A percentile compares a stretch with the other conserved stretches of the same genome.
These are phyloP conservation scores for Ottelia alismoides DNA, from an alignment of 106 monocot species.

Conservation along the genomic window DNA sequence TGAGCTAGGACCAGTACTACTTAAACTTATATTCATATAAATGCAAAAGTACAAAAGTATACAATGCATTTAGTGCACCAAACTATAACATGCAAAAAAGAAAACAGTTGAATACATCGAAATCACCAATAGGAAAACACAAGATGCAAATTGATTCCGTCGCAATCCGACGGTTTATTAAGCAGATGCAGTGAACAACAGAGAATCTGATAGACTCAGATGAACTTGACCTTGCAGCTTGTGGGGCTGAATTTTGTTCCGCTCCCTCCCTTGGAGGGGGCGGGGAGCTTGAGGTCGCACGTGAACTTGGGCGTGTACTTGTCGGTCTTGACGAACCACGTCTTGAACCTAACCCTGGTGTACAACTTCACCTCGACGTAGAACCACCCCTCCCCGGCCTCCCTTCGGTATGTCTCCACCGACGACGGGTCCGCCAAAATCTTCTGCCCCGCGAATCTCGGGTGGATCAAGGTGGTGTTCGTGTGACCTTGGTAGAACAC, in stretches of 20 bases:
- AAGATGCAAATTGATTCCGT: too few species aligned
- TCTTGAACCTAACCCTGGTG: constrained; percentile 10
- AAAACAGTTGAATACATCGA: too few species aligned
- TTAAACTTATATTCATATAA: too few species aligned
- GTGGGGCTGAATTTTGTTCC: background rate
- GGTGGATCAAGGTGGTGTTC: constrained; percentile 34
- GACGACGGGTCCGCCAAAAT: background rate
- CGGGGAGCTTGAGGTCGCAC: constrained; percentile 2
- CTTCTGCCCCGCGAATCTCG: constrained; percentile 26
- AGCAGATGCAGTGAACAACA: too few species aligned
- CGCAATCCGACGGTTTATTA: too few species aligned
- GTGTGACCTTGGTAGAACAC: constrained; percentile 60
- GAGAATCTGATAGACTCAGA: too few species aligned
- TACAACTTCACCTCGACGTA: constrained; percentile 1
- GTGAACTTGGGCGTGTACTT: constrained; percentile 1
- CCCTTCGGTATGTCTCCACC: background rate
- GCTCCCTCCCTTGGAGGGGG: background rate
- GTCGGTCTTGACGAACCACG: constrained; percentile 12
- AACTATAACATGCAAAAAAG: too few species aligned
- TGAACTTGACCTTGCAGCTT: constrained; percentile 7
- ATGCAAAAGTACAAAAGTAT: too few species aligned
- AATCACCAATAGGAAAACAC: too few species aligned
- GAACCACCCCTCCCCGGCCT: constrained; percentile 2
- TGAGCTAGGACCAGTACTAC: too few species aligned
- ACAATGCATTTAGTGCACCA: too few species aligned